Conservation (phyloP, 2,329 filamentous ascomycete species). For the Fusarium sp. region DNA sequence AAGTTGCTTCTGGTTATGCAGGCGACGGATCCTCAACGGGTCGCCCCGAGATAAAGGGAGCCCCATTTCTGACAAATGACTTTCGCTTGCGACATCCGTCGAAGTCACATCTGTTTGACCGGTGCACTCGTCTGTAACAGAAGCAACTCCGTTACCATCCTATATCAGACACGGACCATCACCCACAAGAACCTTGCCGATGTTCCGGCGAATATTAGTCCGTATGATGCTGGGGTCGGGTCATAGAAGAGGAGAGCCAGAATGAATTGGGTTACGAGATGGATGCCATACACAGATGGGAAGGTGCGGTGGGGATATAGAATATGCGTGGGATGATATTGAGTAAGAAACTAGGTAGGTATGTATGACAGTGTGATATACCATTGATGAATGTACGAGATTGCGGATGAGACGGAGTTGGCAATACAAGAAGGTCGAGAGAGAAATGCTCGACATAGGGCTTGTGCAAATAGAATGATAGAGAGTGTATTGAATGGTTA, state of each 20-base stretch:
- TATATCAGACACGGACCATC: conserved; percentile 1
- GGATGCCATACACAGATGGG: conserved; percentile 4
- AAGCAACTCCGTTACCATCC: background rate
- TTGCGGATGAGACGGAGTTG: background rate
- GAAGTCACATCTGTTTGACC: background rate
- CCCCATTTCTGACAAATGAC: conserved; percentile 4
- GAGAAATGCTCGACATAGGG: background rate
- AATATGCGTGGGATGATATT: conserved; percentile 19
- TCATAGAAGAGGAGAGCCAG: conserved; percentile 1
- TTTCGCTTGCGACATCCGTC: background rate
- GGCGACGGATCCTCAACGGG: conserved; percentile 24
- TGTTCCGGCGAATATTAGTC: conserved; percentile 1
- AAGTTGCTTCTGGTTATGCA: conserved; percentile 1
- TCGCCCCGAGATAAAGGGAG: conserved; percentile 26
- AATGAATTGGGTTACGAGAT: background rate
- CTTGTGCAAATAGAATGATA: background rate
- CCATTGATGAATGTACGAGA: background rate
- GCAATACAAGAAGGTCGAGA: background rate
- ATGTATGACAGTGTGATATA: conserved; percentile 12
- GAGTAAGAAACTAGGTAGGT: conserved; percentile 4
- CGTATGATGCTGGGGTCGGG: conserved; percentile 3
- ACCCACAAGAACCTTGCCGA: conserved; percentile 3
- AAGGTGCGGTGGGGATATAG: background rate
- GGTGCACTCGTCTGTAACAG: background rate
- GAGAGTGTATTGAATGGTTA: conserved; percentile 5